phyloP scores from a whole-genome alignment of 225 moss, liverwort and hornwort genomes.

The Asterella californica region DNA sequence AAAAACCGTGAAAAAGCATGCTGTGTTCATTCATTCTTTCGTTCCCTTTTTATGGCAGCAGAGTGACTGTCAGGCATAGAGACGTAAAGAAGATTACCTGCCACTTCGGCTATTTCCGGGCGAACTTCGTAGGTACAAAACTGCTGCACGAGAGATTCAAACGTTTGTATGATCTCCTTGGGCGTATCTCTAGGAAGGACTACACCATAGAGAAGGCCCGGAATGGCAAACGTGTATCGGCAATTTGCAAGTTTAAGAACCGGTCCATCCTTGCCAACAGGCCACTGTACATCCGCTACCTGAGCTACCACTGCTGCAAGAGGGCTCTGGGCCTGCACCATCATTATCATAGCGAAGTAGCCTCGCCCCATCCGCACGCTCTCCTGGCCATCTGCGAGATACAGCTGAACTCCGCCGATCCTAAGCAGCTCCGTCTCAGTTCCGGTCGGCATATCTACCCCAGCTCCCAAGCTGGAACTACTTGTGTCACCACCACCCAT shows the following conservation, averaged over 20 bases:
- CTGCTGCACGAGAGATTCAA: slow-evolving; percentile 47
- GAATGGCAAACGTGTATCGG: slow-evolving; percentile 67
- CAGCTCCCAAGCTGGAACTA: slow-evolving; percentile 17
- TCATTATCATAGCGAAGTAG: slow-evolving; percentile 56
- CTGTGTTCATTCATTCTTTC: no score
- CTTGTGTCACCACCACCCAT: slow-evolving; percentile 57
- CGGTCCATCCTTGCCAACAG: slow-evolving; percentile 76
- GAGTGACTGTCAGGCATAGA: background rate
- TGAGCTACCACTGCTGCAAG: slow-evolving; percentile 66
- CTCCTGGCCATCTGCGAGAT: slow-evolving; percentile 73
- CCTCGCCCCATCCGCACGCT: slow-evolving; percentile 67
- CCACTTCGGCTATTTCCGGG: slow-evolving; percentile 47
- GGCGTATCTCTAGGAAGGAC: slow-evolving; percentile 51
- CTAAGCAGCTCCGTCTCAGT: slow-evolving; percentile 55
- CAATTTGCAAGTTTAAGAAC: slow-evolving; percentile 59
- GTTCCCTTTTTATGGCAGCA: no score
- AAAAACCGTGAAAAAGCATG: no score
- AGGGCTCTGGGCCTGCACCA: slow-evolving; percentile 61
- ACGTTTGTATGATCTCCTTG: slow-evolving; percentile 29
- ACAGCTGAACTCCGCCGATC: slow-evolving; percentile 51
- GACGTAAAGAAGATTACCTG: slow-evolving; percentile 21
- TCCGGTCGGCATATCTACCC: slow-evolving; percentile 37
- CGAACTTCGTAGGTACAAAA: slow-evolving; percentile 63
- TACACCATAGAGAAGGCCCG: slow-evolving; percentile 66
- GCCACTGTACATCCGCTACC: slow-evolving; percentile 87